Conservation (phyloP, 2,329 filamentous ascomycete species). For the Cladorrhinum sp. region DNA sequence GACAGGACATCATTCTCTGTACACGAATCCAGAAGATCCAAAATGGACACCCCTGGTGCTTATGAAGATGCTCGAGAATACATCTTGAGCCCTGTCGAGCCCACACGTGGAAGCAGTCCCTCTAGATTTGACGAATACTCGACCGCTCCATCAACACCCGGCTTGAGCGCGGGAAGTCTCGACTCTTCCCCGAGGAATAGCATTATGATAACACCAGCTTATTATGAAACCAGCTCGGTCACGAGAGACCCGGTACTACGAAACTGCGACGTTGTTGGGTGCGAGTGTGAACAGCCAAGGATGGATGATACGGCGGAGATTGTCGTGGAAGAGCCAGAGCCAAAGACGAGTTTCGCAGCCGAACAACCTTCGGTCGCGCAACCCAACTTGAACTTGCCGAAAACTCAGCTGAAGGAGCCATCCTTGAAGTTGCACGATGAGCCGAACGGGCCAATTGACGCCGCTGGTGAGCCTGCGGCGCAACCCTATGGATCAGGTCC, state of each 20-base stretch:
- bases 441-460: background rate
- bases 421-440: background rate
- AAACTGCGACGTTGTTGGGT: conserved; percentile 14
- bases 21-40: background rate
- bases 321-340: background rate
- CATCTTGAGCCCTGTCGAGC: conserved; percentile 5
- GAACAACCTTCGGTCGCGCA: background rate
- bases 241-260: conserved; percentile 12
- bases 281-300: conserved; percentile 14
- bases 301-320: background rate
- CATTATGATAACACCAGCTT: conserved; percentile 29
- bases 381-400: background rate
- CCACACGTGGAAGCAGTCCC: conserved; percentile 9
- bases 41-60: conserved; percentile 22
- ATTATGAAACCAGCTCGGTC: conserved; percentile 18
- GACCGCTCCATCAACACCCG: conserved; percentile 33
- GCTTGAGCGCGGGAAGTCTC: conserved; percentile 28
- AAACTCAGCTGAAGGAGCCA: background rate
- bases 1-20: background rate
- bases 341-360: background rate
- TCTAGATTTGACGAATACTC: conserved; percentile 23
- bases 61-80: conserved; percentile 25
- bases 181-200: conserved; percentile 32
- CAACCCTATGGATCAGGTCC: background rate
- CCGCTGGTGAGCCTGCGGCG: background rate